phyloP scores from a whole-genome alignment of 1,139 yeast species.

The Suhomyces coccinellae region DNA sequence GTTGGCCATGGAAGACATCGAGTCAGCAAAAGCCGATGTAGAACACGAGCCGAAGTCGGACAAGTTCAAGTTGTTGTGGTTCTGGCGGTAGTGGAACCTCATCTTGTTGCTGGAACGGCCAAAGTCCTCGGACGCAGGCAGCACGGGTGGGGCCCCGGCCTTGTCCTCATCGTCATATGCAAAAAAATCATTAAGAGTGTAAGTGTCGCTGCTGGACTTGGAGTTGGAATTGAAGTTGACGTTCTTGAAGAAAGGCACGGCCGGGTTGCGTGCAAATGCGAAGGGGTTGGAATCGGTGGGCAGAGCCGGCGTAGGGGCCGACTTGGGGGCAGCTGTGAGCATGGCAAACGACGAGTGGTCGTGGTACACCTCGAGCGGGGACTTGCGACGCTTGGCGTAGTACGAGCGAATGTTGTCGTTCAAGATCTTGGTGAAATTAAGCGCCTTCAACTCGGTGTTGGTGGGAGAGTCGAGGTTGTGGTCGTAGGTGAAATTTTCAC shows the following conservation, averaged over 20 bases:
- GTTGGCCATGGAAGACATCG: constrained; percentile 4
- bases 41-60: constrained; percentile 13
- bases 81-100: constrained; percentile 46
- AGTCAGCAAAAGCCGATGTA: constrained; percentile 5
- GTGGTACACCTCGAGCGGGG: constrained; percentile 31
- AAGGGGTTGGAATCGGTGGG: constrained; percentile 11
- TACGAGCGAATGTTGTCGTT: constrained; percentile 42
- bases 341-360: constrained; percentile 38
- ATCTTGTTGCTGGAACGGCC: constrained; percentile 25
- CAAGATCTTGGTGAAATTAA: constrained; percentile 41
- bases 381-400: constrained; percentile 28
- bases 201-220: constrained; percentile 21
- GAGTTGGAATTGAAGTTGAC: constrained; percentile 41
- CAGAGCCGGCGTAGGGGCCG: constrained; percentile 10
- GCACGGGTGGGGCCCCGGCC: neutral
- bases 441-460: constrained; percentile 20
- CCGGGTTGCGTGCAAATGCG: constrained; percentile 10
- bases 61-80: constrained; percentile 45
- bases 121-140: constrained; percentile 4
- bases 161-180: constrained; percentile 17
- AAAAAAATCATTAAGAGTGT: constrained; percentile 43
- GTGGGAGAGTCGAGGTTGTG: neutral
- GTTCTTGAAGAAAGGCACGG: constrained; percentile 43
- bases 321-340: constrained; percentile 22
- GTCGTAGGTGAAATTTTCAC: neutral